Percentiles rank a stretch among this genome's conserved stretches.
Evolutionary conservation across 2,329 filamentous ascomycete genomes (phyloP).

Genomic region (Fusarium sp.): DNA sequence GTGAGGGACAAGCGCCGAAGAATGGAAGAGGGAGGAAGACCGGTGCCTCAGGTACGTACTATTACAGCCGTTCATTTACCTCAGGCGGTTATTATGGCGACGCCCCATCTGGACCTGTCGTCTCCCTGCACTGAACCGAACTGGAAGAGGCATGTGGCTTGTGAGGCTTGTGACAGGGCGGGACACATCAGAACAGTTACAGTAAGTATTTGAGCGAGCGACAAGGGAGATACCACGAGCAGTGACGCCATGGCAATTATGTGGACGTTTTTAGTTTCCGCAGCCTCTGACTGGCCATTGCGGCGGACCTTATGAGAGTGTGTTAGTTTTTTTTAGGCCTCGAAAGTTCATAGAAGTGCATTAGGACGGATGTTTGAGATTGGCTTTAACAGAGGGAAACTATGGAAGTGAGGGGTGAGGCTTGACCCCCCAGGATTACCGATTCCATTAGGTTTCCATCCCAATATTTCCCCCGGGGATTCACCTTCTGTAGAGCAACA

Average conservation of each 20-base stretch:
- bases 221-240: conserved; percentile 18
- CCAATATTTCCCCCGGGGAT: conserved; percentile 22
- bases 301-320: conserved; percentile 7
- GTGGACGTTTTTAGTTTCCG: conserved; percentile 11
- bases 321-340: conserved; percentile 14
- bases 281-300: conserved; percentile 13
- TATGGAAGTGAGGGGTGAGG: conserved; percentile 24
- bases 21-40: conserved; percentile 3
- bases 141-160: conserved; percentile 34
- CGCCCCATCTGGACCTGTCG: conserved; percentile 17
- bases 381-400: conserved; percentile 23
- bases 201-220: neutral
- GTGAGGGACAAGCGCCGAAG: conserved; percentile 39
- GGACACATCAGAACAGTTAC: neutral
- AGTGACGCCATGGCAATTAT: conserved; percentile 21
- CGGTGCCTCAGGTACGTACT: neutral
- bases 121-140: conserved; percentile 15
- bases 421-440: conserved; percentile 15
- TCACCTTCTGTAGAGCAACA: neutral
- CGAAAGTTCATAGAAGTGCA: conserved; percentile 4
- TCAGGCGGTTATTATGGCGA: conserved; percentile 37
- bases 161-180: conserved; percentile 35
- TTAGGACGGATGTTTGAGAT: conserved; percentile 22
- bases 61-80: conserved; percentile 3
- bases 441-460: conserved; percentile 21